phyloP scores from a whole-genome alignment of 2,329 filamentous ascomycete genomes.

The Rutstroemia sp. region DNA sequence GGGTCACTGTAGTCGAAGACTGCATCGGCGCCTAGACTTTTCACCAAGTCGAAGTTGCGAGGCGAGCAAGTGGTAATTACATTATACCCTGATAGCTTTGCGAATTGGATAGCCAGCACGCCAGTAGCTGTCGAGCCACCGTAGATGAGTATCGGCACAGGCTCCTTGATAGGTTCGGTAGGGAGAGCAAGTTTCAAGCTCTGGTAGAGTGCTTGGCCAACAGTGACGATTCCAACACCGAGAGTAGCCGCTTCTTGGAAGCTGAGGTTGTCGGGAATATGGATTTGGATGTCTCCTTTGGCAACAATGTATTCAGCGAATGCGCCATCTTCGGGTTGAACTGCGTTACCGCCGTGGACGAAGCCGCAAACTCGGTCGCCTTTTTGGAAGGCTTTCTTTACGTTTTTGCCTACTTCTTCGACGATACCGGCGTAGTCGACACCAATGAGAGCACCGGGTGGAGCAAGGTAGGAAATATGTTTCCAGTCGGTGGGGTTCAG shows the following conservation, averaged over 20 bases:
- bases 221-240: constrained; percentile 12
- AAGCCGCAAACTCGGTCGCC: constrained; percentile 19
- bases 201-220: constrained; percentile 5
- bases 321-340: constrained; percentile 18
- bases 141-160: constrained; percentile 27
- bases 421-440: constrained; percentile 9
- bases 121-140: constrained; percentile 25
- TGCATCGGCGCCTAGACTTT: constrained; percentile 33
- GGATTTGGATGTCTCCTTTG: constrained; percentile 35
- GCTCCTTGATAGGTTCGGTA: not conserved
- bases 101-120: constrained; percentile 29
- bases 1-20: constrained; percentile 37
- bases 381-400: constrained; percentile 15
- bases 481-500: not conserved
- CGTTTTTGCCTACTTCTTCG: constrained; percentile 10
- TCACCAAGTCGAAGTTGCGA: constrained; percentile 31
- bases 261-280: constrained; percentile 36
- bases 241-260: constrained; percentile 37
- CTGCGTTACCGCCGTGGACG: constrained; percentile 20
- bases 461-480: too few relatives aligned
- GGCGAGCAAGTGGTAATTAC: constrained; percentile 32
- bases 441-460: not conserved
- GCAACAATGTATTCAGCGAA: constrained; percentile 21
- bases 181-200: not conserved
- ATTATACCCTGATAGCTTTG: constrained; percentile 18